Evolutionary conservation across 1,139 yeast species (phyloP), one percentile per base, ranked within the genome.

Genomic region (Blastobotrys aristatus): DNA sequence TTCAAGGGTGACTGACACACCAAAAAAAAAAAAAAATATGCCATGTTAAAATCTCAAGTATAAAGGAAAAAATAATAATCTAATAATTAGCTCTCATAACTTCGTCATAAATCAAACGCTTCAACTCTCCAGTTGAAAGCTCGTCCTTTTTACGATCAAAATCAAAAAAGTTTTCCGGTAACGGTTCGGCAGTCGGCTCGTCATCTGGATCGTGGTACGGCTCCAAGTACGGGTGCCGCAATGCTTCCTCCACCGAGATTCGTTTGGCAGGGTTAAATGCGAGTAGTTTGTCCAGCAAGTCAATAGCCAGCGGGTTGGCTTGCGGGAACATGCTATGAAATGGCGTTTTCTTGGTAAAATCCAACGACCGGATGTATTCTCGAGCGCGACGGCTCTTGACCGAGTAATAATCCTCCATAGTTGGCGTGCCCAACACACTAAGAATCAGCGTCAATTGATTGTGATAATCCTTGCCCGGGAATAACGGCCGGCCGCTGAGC

Each of bases 381-480:
- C 94, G 75, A 0, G 97, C 97, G 39, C 96, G 75, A 57, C 80
- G 78, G 52, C 88, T 81, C 66, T 85, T 87, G 59, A 92, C 84
- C 52, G 85, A 80, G 59, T 77, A 76, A 66, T 86, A 79, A 60
- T 88, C 96, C 55, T 84, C 92, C 69, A 79, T 80, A 35, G 77
- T 72, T 3, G 98, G 98, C 0, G 97, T 85, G 1, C 98, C 98
- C 54, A 92, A 70, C 1, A 89, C 81, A 62, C 88, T 95, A 72
- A 92, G 82, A 49, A 92, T 89, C 49, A 89, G 73, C 72, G 86
- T 76, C 56, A 92, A 71, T 65, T 92, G 98, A 66, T 89, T 87
- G 56, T 89, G 86, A 70, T 89, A 92, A 69, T 92, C 98, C 58
- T 85, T 78, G 2, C 98, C 98, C 0, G 97, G 97, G 66, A 92